phyloP scores from a whole-genome alignment of 140 eudicot genomes.

The Bidens hawaiensis region DNA sequence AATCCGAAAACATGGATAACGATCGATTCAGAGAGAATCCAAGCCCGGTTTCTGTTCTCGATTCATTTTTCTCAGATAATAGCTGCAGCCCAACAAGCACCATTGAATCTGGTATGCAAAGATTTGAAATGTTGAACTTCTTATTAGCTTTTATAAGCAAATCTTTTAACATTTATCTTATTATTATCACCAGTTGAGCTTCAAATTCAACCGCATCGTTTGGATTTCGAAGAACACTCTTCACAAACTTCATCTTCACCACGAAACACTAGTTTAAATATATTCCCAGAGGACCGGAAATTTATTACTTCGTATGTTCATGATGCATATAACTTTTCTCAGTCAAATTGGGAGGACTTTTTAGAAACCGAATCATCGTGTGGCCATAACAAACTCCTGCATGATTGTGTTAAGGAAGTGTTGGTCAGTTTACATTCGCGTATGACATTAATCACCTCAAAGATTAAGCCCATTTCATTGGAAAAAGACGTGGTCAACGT shows the following conservation, averaged over 20 bases:
- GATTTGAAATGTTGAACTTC: neutral
- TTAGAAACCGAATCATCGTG: constrained; percentile 18
- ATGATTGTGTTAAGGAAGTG: constrained; percentile 53
- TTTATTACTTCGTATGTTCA: constrained; percentile 30
- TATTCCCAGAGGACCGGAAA: constrained; percentile 22
- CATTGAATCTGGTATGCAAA: constrained; percentile 38
- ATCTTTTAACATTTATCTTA: constrained; percentile 2
- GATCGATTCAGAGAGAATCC: constrained; percentile 44
- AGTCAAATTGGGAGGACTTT: constrained; percentile 47
- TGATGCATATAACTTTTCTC: constrained; percentile 31
- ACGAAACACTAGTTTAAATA: constrained; percentile 15
- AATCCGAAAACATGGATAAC: constrained; percentile 20
- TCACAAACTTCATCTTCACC: constrained; percentile 23
- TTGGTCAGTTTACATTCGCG: constrained; percentile 27
- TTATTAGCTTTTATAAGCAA: neutral
- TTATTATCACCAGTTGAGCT: constrained; percentile 32
- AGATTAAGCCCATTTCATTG: constrained; percentile 18
- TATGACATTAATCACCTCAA: constrained; percentile 23
- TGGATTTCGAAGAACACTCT: constrained; percentile 41
- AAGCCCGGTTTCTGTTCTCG: constrained; percentile 75
- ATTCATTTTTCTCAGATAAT: constrained; percentile 47
- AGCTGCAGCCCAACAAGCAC: constrained; percentile 48
- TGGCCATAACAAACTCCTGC: constrained; percentile 42
- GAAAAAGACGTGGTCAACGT: constrained; percentile 40
- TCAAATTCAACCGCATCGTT: constrained; percentile 41